phyloP scores from a whole-genome alignment of 768 basidiomycete genomes.

The Psilocybe subaeruginosa region DNA sequence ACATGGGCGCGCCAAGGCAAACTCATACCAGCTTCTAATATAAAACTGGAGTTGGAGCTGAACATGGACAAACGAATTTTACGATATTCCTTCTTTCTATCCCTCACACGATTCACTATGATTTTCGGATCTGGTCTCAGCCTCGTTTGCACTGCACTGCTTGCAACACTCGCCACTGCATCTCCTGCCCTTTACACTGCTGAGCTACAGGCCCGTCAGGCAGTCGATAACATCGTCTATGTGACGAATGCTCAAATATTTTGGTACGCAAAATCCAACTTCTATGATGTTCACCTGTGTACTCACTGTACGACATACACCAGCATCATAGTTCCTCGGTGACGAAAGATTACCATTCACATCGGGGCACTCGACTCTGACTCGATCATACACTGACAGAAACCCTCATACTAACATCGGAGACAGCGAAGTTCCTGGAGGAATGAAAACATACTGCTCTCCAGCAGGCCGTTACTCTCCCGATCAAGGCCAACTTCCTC shows the following conservation, averaged over 20 bases:
- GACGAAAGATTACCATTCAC: not conserved
- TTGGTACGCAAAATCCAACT: conserved; percentile 39
- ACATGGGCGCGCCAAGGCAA: not conserved
- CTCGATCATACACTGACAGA: conserved; percentile 20
- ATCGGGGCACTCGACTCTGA: not conserved
- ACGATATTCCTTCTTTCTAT: not conserved
- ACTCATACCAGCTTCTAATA: not conserved
- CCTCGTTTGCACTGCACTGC: not conserved
- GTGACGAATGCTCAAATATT: conserved; percentile 43
- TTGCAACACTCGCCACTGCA: conserved; percentile 8
- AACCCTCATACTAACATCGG: conserved; percentile 56
- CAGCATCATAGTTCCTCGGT: conserved; percentile 55
- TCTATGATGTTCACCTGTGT: not conserved
- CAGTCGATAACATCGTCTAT: conserved; percentile 54
- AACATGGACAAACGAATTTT: not conserved
- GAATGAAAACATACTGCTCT: conserved; percentile 59
- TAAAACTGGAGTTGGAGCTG: not conserved
- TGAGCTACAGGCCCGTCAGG: conserved; percentile 24
- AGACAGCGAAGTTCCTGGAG: conserved; percentile 55
- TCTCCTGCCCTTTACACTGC: conserved; percentile 15
- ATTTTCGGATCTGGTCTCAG: not conserved
- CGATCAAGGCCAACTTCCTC: conserved; percentile 49
- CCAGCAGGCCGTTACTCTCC: conserved; percentile 40
- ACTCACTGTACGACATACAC: not conserved
- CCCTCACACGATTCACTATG: not conserved